Percentiles rank a stretch among this genome's conserved stretches.
These are phyloP conservation scores for Linaria vulgaris DNA, from an alignment of 257 asterid species.

Conservation along the genomic window DNA sequence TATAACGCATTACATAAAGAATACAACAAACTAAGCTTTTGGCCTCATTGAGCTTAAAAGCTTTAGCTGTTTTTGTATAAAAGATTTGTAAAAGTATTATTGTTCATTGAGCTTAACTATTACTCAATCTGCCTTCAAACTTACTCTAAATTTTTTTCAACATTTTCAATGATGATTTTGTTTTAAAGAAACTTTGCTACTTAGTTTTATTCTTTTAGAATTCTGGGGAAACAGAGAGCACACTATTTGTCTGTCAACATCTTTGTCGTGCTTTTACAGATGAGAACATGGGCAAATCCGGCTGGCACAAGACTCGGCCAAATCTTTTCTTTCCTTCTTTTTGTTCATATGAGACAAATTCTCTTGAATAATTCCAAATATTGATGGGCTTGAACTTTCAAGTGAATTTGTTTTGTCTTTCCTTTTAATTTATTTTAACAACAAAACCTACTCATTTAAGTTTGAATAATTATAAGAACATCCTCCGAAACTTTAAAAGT, in stretches of 20 bases:
- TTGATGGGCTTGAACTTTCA: too few species aligned
- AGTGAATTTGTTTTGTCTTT: background rate
- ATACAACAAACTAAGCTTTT: too few species aligned
- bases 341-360: too few species aligned
- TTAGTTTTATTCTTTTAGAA: background rate
- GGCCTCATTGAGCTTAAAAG: too few species aligned
- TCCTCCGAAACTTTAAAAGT: too few species aligned
- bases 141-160: constrained; percentile 8
- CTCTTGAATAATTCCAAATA: background rate
- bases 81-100: background rate
- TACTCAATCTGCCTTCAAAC: constrained; percentile 17
- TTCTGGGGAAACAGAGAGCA: background rate
- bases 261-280: background rate
- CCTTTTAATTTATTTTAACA: too few species aligned
- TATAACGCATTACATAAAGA: too few species aligned
- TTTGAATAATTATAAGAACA: too few species aligned
- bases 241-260: too few species aligned
- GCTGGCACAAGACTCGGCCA: constrained; percentile 1
- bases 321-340: too few species aligned
- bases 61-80: too few species aligned
- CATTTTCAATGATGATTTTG: background rate
- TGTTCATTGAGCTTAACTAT: constrained; percentile 8
- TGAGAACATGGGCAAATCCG: background rate
- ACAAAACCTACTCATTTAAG: too few species aligned
- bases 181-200: background rate